phyloP scores from a whole-genome alignment of 106 monocot species.

The Allium sativum region DNA sequence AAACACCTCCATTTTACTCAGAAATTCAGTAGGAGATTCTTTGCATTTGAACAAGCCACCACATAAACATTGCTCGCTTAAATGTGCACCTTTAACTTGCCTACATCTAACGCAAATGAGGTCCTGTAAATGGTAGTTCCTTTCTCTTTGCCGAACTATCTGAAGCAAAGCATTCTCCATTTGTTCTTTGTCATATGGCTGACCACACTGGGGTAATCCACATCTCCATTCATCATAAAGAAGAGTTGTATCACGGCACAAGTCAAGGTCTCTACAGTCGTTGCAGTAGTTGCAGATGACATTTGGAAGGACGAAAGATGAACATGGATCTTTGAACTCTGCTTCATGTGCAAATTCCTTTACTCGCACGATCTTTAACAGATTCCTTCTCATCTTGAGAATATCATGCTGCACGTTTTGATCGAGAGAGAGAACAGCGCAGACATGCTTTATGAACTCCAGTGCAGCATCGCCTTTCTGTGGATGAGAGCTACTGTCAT shows the following conservation, averaged over 20 bases:
- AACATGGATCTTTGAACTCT: conserved; percentile 53
- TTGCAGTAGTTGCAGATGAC: conserved; percentile 99
- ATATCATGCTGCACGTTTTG: conserved; percentile 80
- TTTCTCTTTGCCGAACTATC: conserved; percentile 78
- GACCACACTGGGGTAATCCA: conserved; percentile 50
- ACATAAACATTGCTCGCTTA: conserved; percentile 71
- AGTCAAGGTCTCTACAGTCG: conserved; percentile 87
- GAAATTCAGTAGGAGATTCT: conserved; percentile 41
- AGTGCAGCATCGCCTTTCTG: conserved; percentile 61
- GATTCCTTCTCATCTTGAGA: conserved; percentile 87
- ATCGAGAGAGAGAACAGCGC: conserved; percentile 87
- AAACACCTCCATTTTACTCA: conserved; percentile 62
- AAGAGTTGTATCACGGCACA: conserved; percentile 48
- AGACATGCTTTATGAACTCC: conserved; percentile 92
- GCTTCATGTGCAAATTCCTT: conserved; percentile 97
- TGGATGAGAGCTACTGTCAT: conserved; percentile 9
- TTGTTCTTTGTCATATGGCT: conserved; percentile 68
- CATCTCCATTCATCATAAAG: conserved; percentile 70
- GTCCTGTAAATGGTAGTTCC: conserved; percentile 90
- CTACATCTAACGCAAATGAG: conserved; percentile 69
- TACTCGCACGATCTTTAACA: conserved; percentile 73
- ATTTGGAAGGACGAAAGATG: conserved; percentile 73
- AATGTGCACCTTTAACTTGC: conserved; percentile 67
- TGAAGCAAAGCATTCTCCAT: conserved; percentile 85
- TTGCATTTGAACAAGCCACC: conserved; percentile 72